Percentiles rank a stretch among this genome's conserved stretches.
phyloP scores from a whole-genome alignment of 768 basidiomycete genomes.

The Cytidiella melzeri region DNA sequence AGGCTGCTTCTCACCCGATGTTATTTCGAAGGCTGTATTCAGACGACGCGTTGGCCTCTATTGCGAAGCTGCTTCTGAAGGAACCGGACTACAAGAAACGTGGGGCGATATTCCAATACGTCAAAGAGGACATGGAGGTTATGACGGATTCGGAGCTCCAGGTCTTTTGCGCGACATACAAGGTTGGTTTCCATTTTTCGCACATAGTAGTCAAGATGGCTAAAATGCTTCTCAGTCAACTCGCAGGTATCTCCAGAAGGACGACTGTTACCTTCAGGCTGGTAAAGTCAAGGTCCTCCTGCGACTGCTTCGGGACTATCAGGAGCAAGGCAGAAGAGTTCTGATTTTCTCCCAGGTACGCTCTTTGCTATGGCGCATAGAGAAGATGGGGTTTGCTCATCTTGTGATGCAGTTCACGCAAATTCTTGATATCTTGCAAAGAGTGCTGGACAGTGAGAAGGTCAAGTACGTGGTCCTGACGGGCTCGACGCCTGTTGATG shows the following conservation, averaged over 20 bases:
- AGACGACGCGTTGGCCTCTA: slow-evolving; percentile 63
- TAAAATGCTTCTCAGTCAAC: slow-evolving; percentile 44
- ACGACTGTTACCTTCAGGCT: slow-evolving; percentile 75
- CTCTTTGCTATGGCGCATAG: not conserved
- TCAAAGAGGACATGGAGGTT: slow-evolving; percentile 96
- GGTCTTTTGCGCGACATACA: slow-evolving; percentile 77
- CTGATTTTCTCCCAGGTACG: slow-evolving; percentile 92
- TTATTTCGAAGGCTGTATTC: slow-evolving; percentile 84
- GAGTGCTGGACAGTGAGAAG: slow-evolving; percentile 63
- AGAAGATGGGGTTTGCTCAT: not conserved
- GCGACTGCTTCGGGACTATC: slow-evolving; percentile 63
- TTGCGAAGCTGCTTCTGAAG: slow-evolving; percentile 80
- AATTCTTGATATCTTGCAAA: slow-evolving; percentile 88
- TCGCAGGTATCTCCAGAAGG: slow-evolving; percentile 66
- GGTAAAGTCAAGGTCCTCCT: slow-evolving; percentile 81
- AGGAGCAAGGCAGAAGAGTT: slow-evolving; percentile 66
- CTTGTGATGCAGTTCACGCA: slow-evolving; percentile 72
- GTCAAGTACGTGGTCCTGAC: slow-evolving; percentile 82
- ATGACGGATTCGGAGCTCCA: slow-evolving; percentile 98
- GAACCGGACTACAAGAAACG: slow-evolving; percentile 89
- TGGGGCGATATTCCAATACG: slow-evolving; percentile 71
- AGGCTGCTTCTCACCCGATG: slow-evolving; percentile 96
- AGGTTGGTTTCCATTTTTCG: slow-evolving; percentile 41
- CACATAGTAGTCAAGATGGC: not conserved
- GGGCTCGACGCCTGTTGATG: slow-evolving; percentile 89